Evolutionary conservation across 768 basidiomycete genomes (phyloP), one percentile per base, ranked within the genome.

Genomic region (Hirschioporus abietinus): DNA sequence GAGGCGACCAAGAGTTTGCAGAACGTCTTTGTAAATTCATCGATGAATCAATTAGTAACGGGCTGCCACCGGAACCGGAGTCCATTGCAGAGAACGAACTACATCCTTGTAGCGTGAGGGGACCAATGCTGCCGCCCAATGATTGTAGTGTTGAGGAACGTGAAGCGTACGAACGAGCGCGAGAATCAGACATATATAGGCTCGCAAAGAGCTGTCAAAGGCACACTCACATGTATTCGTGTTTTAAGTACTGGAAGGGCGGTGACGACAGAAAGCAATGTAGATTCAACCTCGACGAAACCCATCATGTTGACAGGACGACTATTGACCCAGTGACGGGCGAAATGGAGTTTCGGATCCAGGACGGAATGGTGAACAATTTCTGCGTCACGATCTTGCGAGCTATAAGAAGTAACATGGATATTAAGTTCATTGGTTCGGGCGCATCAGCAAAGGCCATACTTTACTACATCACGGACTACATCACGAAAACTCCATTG

Each of bases 381-480:
- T 83, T 79, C 65, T 83, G 83, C 70, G 64, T 60, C 0, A 78
- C 76, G 0, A 81, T 83, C 0, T 9, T 82, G 1, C 52, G 73
- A n/a, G 69, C 72, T 0, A 66, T 83, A 0, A 66, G 76, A 0
- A 79, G 79, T 60, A 84, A 84, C 64, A 82, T 81, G 77, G 83
- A 84, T 64, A 79, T 84, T 0, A 81, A 83, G 66, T 81, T 77
- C 59, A 77, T 84, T 17, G 76, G 76, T 0, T 82, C 81, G 0
- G 83, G 83, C 0, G 52, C 70, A 6, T 66, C 75, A 0, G 80
- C 80, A 0, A 83, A 83, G 65, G 81, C 82, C 0, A 67, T 82
- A 0, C 42, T 80, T 4, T 81, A 80, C 65, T 84, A 84, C 63
- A 80, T 84, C 23, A 84, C 82, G 0, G 76, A 84, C 65, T 84